Evolutionary conservation across 2,329 filamentous ascomycete genomes (phyloP).

Genomic region (Hymenoscyphus fructigenus): DNA sequence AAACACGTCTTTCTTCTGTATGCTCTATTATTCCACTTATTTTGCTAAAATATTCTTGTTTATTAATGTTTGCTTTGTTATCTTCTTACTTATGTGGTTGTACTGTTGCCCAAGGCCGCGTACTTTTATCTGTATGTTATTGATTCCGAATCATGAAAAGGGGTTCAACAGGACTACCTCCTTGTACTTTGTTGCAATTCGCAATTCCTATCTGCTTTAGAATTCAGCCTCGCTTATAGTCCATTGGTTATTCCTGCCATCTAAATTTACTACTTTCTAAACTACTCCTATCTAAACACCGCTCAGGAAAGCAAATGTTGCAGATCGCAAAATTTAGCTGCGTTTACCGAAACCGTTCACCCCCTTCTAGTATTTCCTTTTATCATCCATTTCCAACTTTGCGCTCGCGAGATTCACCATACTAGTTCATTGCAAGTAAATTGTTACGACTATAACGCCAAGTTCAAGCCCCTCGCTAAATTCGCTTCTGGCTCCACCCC

Average conservation of each 20-base stretch:
- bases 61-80: neutral
- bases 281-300: neutral
- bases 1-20: no score
- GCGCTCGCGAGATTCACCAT: neutral
- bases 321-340: conserved; percentile 6
- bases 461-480: conserved; percentile 1
- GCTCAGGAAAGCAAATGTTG: neutral
- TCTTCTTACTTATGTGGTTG: neutral
- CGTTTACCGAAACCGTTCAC: neutral
- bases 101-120: neutral
- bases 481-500: neutral
- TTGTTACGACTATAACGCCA: neutral
- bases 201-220: neutral
- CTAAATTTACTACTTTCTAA: neutral
- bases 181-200: neutral
- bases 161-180: neutral
- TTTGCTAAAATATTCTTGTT: neutral
- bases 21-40: neutral
- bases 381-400: neutral
- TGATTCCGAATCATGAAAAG: neutral
- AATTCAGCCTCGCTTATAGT: neutral
- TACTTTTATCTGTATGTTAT: neutral
- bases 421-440: neutral
- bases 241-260: neutral
- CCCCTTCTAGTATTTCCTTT: neutral